Evolutionary conservation across 306 rosid genomes (phyloP), one percentile per base, ranked within the genome.

Genomic region (Carpinus viminea): DNA sequence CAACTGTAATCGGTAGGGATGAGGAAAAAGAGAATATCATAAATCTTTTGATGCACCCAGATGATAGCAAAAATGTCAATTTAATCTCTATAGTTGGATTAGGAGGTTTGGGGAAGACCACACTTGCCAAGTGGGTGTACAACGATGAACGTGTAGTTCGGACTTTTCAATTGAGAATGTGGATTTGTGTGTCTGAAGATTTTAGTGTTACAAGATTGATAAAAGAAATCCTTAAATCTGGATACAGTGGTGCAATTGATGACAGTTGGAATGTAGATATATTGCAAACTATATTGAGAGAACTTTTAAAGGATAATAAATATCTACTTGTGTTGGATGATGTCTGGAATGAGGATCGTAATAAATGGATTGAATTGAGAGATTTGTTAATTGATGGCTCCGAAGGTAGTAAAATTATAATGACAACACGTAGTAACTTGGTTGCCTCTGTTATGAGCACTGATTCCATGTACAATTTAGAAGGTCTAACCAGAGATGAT

Each of bases 61-160:
- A 46, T 24, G 17, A 0, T 48, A 7, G 48, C 0, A 5, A 8
- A 24, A 34, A 50, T 24, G 43, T 28, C 38, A 13, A 2, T 47
- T 61, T 71, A 5, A 48, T 71, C 3, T 45, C 75, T 0, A 71
- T 71, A 13, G 75, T 72, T 51, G 61, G 75, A 15, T 21, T 72
- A 9, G 26, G 24, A 16, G 61, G 75, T 15, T 26, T 72, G 26
- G 75, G 75, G 20, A 72, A 72, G 75, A 50, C 75, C 15, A 16
- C 75, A 26, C 20, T 57, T 38, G 68, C 75, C 9, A 56, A 72
- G 38, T 9, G 36, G 38, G 77, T 72, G 46, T 64, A 76, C 36
- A 77, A 82, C 46, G 75, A 82, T 65, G 7, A 15, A 1, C 68
- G 71, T 7, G 78, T 82, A 7, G 73, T 28, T 1, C 16, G 8